phyloP scores from a whole-genome alignment of 805 yeast genomes.

The Torulaspora quercuum region DNA sequence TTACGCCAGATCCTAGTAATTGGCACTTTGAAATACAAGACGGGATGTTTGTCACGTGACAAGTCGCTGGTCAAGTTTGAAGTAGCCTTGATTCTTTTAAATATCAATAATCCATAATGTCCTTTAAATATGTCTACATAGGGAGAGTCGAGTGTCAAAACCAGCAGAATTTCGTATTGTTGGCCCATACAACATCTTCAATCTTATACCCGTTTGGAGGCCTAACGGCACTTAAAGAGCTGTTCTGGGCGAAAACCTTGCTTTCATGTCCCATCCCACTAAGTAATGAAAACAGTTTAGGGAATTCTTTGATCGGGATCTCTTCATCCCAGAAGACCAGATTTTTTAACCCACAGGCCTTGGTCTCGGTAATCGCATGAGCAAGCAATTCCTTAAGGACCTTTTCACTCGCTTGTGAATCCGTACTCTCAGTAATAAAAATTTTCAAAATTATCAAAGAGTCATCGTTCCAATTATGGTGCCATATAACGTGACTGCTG shows the following conservation, averaged over 20 bases:
- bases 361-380: conserved; percentile 39
- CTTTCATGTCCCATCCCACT: conserved; percentile 25
- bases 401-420: conserved; percentile 14
- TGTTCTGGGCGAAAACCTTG: conserved; percentile 28
- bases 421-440: conserved; percentile 17
- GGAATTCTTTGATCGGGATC: conserved; percentile 28
- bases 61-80: too few species aligned
- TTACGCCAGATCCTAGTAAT: too few species aligned
- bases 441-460: conserved; percentile 32
- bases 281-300: conserved; percentile 22
- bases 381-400: conserved; percentile 31
- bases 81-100: too few species aligned
- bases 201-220: conserved; percentile 29
- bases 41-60: too few species aligned
- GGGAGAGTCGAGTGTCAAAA: conserved; percentile 32
- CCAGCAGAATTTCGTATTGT: conserved; percentile 50
- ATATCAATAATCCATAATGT: too few species aligned
- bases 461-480: conserved; percentile 41
- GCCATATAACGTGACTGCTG: conserved; percentile 44
- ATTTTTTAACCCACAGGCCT: conserved; percentile 24
- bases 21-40: too few species aligned
- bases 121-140: too few species aligned
- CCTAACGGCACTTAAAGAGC: conserved; percentile 43
- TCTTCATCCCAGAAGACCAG: conserved; percentile 43
- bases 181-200: conserved; percentile 38